A percentile compares a stretch with the other conserved stretches of the same genome.
Evolutionary conservation across 257 asterid species (phyloP).

Genomic region (Nicotiana benthamiana): DNA sequence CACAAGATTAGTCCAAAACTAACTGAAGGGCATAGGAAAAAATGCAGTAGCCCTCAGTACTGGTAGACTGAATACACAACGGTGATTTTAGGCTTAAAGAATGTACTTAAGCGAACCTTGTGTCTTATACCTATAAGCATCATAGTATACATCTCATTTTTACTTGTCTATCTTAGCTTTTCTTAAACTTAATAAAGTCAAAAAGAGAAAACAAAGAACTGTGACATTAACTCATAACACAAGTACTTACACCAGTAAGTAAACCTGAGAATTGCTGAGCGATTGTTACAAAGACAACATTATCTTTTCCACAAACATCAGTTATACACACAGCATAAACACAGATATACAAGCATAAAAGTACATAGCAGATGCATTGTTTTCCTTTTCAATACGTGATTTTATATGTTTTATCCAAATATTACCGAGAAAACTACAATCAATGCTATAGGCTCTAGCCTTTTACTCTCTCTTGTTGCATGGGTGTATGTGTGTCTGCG

Average conservation of each 20-base stretch:
- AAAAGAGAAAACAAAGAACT: background rate
- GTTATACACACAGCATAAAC: background rate
- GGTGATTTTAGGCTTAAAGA: background rate
- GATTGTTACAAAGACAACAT: background rate
- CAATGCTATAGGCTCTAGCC: background rate
- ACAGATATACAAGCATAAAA: background rate
- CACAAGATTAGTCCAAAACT: background rate
- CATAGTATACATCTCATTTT: background rate
- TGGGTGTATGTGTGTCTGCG: too few species aligned
- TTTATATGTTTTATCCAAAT: background rate
- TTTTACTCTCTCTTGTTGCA: background rate
- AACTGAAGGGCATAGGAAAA: background rate
- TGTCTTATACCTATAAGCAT: background rate
- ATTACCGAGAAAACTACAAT: background rate
- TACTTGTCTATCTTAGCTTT: background rate
- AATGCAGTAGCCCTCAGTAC: background rate
- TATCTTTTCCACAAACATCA: background rate
- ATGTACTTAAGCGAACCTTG: background rate
- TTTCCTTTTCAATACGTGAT: background rate
- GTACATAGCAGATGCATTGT: background rate
- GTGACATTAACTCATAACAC: background rate
- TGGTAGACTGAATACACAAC: background rate
- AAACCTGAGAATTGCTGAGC: background rate
- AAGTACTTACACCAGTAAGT: background rate
- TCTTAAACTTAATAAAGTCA: background rate